Conservation (phyloP, 495 filamentous ascomycete genomes). For the Penicillium lividum region DNA sequence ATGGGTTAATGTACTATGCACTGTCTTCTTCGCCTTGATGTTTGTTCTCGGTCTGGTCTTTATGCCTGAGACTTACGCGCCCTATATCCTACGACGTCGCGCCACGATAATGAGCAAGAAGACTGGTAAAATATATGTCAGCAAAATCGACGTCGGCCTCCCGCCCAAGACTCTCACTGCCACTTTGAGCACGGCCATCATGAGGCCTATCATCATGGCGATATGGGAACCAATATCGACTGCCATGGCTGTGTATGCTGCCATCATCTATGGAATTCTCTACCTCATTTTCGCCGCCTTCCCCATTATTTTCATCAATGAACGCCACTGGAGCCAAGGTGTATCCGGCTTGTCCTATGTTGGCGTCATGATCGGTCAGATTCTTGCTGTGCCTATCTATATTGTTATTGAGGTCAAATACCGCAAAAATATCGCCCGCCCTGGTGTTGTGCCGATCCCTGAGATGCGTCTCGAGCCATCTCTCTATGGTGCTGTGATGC, state of each 20-base stretch:
- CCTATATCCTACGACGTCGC: conserved; percentile 42
- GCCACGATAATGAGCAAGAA: conserved; percentile 40
- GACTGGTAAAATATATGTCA: conserved; percentile 45
- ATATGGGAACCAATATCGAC: conserved; percentile 50
- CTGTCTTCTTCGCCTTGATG: conserved; percentile 38
- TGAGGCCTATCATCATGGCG: conserved; percentile 31
- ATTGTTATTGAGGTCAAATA: conserved; percentile 19
- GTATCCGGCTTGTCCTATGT: conserved; percentile 65
- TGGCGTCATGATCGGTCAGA: conserved; percentile 72
- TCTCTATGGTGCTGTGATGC: conserved; percentile 50
- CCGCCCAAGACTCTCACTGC: conserved; percentile 9
- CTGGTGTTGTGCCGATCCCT: conserved; percentile 13
- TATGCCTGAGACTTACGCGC: conserved; percentile 53
- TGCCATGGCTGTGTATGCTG: conserved; percentile 60
- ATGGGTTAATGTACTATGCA: conserved; percentile 53
- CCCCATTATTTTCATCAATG: conserved; percentile 67
- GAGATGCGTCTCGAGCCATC: conserved; percentile 32
- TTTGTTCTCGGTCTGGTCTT: conserved; percentile 39
- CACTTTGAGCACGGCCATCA: conserved; percentile 26
- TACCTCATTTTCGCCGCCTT: conserved; percentile 74
- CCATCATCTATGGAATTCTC: conserved; percentile 66
- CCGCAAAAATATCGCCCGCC: conserved; percentile 11
- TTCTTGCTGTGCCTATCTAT: conserved; percentile 50
- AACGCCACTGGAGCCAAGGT: conserved; percentile 66
- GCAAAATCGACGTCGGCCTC: conserved; percentile 10